Base-by-base conservation (phyloP, 2,329 filamentous ascomycete genomes). In the Fusarium dlaminii region DNA sequence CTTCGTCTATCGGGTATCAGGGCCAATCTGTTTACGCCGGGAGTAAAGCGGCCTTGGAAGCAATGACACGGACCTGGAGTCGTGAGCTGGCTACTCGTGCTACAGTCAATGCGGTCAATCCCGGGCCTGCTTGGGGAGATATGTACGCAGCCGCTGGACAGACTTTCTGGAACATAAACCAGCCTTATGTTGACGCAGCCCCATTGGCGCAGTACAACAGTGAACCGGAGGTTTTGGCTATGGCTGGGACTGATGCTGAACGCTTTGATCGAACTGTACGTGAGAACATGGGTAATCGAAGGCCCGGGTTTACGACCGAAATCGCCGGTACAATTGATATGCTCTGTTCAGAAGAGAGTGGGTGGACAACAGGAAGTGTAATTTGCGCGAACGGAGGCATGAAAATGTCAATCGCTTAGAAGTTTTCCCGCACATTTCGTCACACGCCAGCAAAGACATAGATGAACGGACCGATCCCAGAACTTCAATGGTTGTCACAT, bases 261-360 rank as follows among this genome's bases (percentile, higher is more conserved):
- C 75, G 77, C 58, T 83, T 83, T 52, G 81, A 83, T 61, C 75
- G 63, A 67, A 79, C 74, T 32, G 81, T 83, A 46, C 77, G 78
- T 57, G 77, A 79, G 62, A 70, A 68, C 11, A 82, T 83, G 82
- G 81, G 80, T 22, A 78, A 79, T 7, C 72, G 80, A 61, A 68
- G 82, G 30, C 82, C 82, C 2, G 82, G 80, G 4, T 83, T 83
- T 58, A 80, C 80, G 13, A 70, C 68, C 45, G 92, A 94, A 82
- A 86, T 94, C 81, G 92, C 92, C 1, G 92, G 91, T 4, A 88
- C 92, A 10, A 89, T 94, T 52, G 91, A 88, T 14, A 93, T 94
- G 91, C 83, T 94, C 45, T 93, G 91, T 79, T 88, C 87, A 12
- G 86, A 87, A 17, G 92, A 94, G 80, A 87, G 86, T 43, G 88